These are phyloP conservation scores for Leptomonas seymouri DNA, from an alignment of 208 protist species.

Conservation along the genomic window DNA sequence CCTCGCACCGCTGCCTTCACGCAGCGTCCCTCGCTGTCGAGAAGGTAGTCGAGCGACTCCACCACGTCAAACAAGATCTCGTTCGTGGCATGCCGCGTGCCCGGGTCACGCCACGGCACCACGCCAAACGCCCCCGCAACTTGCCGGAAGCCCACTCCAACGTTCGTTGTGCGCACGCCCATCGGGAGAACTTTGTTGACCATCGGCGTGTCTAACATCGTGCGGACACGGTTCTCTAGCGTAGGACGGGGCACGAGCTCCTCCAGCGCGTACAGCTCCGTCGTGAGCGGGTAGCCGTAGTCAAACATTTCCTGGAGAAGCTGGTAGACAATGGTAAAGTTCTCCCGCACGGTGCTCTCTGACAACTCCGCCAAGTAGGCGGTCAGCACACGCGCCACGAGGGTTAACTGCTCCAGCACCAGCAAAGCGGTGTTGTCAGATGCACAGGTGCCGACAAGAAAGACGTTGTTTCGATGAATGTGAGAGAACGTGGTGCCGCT, in stretches of 20 bases:
- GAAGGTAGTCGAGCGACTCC: conserved; percentile 82
- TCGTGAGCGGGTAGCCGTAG: conserved; percentile 92
- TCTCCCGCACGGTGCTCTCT: conserved; percentile 83
- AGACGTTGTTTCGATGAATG: conserved; percentile 72
- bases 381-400: conserved; percentile 67
- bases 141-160: conserved; percentile 28
- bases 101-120: conserved; percentile 83
- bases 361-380: conserved; percentile 80
- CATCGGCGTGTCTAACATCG: conserved; percentile 58
- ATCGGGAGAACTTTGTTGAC: conserved; percentile 32
- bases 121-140: conserved; percentile 11
- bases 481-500: conserved; percentile 72
- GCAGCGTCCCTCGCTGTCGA: conserved; percentile 78
- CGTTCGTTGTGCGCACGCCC: conserved; percentile 8
- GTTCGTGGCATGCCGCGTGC: conserved; percentile 75
- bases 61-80: conserved; percentile 95
- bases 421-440: conserved; percentile 79
- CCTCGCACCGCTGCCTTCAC: conserved; percentile 70
- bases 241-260: conserved; percentile 88
- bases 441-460: conserved; percentile 65
- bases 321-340: conserved; percentile 93
- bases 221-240: conserved; percentile 82
- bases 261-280: conserved; percentile 81
- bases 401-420: conserved; percentile 73
- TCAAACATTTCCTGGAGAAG: conserved; percentile 93